Conservation (phyloP, 345 rosid species). For the Aquilaria malaccensis region DNA sequence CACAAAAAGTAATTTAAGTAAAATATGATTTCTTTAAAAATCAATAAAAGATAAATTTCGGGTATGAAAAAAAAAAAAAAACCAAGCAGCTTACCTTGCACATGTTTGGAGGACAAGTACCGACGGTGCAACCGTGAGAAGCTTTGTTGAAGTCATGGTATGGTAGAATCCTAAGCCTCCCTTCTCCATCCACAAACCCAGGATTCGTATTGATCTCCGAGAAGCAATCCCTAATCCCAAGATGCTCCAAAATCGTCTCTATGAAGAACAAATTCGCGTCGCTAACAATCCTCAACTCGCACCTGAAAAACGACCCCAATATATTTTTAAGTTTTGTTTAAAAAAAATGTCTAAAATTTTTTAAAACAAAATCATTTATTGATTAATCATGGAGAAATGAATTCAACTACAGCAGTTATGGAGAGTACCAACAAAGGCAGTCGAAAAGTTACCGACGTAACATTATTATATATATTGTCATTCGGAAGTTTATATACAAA, state of each 20-base stretch:
- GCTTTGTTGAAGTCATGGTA: constrained; percentile 49
- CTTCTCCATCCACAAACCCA: constrained; percentile 47
- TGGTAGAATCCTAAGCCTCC: constrained; percentile 53
- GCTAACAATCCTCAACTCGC: constrained; percentile 75
- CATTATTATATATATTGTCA: too few species aligned
- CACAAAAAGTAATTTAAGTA: too few species aligned
- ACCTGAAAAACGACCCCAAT: constrained; percentile 31
- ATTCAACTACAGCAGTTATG: too few species aligned
- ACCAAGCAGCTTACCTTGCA: constrained; percentile 55
- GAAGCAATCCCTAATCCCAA: constrained; percentile 54
- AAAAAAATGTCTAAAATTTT: constrained; percentile 1
- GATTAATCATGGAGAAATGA: too few species aligned
- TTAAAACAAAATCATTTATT: background rate
- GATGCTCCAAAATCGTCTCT: constrained; percentile 63
- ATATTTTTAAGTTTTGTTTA: background rate
- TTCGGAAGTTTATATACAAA: too few species aligned
- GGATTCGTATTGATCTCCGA: constrained; percentile 78
- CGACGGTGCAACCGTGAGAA: constrained; percentile 56
- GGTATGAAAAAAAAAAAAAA: too few species aligned
- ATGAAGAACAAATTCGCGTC: constrained; percentile 79
- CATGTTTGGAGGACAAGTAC: constrained; percentile 82
- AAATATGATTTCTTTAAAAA: too few species aligned
- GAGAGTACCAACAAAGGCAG: too few species aligned
- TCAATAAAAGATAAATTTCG: too few species aligned
- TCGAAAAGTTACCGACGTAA: too few species aligned